These are phyloP conservation scores for Aspergillus floridensis DNA, from an alignment of 2,329 filamentous ascomycete species.

Conservation along the genomic window DNA sequence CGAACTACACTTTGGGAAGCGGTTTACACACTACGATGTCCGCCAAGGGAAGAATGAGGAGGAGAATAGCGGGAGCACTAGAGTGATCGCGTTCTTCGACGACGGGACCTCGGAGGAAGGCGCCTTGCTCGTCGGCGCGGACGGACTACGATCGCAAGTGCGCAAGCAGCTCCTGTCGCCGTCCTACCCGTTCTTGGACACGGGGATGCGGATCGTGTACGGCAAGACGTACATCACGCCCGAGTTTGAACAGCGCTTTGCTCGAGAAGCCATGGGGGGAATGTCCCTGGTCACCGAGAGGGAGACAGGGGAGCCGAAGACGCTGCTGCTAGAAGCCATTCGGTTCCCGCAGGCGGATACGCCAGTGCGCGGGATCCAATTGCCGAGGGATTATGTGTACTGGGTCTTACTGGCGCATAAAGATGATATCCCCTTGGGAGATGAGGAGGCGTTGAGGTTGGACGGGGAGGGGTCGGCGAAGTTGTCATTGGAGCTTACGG, in stretches of 20 bases:
- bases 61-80: neutral
- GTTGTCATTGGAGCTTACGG: neutral
- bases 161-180: constrained; percentile 39
- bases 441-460: neutral
- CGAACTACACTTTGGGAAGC: constrained; percentile 1
- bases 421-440: neutral
- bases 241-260: neutral
- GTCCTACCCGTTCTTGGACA: constrained; percentile 36
- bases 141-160: constrained; percentile 39
- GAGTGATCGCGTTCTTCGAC: constrained; percentile 30
- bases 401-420: constrained; percentile 1
- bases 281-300: neutral
- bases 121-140: constrained; percentile 39
- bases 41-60: no score
- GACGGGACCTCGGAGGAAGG: constrained; percentile 35
- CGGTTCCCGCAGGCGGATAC: neutral
- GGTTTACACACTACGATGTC: constrained; percentile 1
- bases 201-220: constrained; percentile 39
- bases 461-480: neutral
- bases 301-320: neutral
- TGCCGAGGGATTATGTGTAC: constrained; percentile 6
- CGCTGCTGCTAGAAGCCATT: constrained; percentile 5
- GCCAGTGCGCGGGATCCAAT: neutral
- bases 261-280: neutral
- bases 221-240: constrained; percentile 16